phyloP scores from a whole-genome alignment of 177 flowering plant genomes.

The Vitis hybrid region DNA sequence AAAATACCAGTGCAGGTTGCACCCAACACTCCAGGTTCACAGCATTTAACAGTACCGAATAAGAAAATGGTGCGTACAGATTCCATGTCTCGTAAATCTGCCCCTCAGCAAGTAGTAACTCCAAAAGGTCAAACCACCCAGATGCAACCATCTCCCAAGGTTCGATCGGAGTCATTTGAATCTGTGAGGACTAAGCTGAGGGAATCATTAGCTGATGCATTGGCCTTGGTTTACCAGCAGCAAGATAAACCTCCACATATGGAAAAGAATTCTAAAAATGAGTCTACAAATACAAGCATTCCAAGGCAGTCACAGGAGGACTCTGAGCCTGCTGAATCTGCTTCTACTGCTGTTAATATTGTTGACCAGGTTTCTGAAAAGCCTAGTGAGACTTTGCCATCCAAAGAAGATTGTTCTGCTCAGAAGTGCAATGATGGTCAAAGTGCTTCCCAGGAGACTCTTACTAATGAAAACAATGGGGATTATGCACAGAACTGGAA shows the following conservation, averaged over 20 bases:
- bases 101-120: slow-evolving; percentile 22
- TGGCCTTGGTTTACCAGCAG: slow-evolving; percentile 58
- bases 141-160: slow-evolving; percentile 38
- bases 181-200: slow-evolving; percentile 83
- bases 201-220: slow-evolving; percentile 74
- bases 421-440: slow-evolving; percentile 21
- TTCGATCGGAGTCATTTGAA: slow-evolving; percentile 47
- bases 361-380: slow-evolving; percentile 20
- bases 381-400: slow-evolving; percentile 12
- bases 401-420: slow-evolving; percentile 17
- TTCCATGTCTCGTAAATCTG: slow-evolving; percentile 30
- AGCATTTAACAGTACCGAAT: slow-evolving; percentile 17
- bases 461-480: slow-evolving; percentile 11
- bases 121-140: slow-evolving; percentile 33
- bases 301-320: slow-evolving; percentile 16
- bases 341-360: slow-evolving; percentile 17
- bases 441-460: slow-evolving; percentile 16
- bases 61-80: slow-evolving; percentile 37
- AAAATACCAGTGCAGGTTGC: slow-evolving; percentile 13
- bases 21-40: slow-evolving; percentile 20
- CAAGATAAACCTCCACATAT: slow-evolving; percentile 22
- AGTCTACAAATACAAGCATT: slow-evolving; percentile 10
- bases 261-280: slow-evolving; percentile 28
- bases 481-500: slow-evolving; percentile 21
- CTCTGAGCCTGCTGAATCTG: slow-evolving; percentile 26